Percentiles rank a stretch among this genome's conserved stretches.
Conservation (phyloP, 2,329 filamentous ascomycete species). For the Coniella vitis region DNA sequence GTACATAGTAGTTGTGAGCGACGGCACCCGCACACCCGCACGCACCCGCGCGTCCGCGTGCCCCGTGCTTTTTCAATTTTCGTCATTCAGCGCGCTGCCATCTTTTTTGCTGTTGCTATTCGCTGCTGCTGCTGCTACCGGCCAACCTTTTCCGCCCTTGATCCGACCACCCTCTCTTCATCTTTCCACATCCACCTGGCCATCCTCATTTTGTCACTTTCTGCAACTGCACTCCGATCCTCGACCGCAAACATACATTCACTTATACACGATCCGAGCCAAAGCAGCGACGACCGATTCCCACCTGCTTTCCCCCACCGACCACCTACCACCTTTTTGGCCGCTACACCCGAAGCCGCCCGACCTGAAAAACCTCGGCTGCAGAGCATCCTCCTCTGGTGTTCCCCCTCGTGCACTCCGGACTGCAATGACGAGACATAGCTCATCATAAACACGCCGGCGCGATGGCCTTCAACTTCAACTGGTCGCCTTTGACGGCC, state of each 20-base stretch:
- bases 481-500: slow-evolving; percentile 98
- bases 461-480: slow-evolving; percentile 99
- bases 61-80: slow-evolving; percentile 2
- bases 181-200: too few species aligned
- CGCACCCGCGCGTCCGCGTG: background rate
- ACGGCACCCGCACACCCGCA: background rate
- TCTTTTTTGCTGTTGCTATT: background rate
- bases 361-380: slow-evolving; percentile 1
- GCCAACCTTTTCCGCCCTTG: background rate
- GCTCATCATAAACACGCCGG: slow-evolving; percentile 31
- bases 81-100: slow-evolving; percentile 2
- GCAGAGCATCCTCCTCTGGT: background rate
- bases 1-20: too few species aligned
- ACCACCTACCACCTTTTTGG: background rate
- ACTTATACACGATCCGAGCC: too few species aligned
- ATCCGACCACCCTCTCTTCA: too few species aligned
- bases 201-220: too few species aligned
- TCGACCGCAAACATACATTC: too few species aligned
- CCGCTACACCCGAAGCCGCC: background rate
- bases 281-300: too few species aligned
- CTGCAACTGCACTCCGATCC: too few species aligned
- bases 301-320: too few species aligned
- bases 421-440: slow-evolving; percentile 24
- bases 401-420: slow-evolving; percentile 1
- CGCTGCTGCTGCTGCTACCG: background rate